Evolutionary conservation across 306 rosid genomes (phyloP), one percentile per base, ranked within the genome.

Genomic region (Pyrus bretschneideri): DNA sequence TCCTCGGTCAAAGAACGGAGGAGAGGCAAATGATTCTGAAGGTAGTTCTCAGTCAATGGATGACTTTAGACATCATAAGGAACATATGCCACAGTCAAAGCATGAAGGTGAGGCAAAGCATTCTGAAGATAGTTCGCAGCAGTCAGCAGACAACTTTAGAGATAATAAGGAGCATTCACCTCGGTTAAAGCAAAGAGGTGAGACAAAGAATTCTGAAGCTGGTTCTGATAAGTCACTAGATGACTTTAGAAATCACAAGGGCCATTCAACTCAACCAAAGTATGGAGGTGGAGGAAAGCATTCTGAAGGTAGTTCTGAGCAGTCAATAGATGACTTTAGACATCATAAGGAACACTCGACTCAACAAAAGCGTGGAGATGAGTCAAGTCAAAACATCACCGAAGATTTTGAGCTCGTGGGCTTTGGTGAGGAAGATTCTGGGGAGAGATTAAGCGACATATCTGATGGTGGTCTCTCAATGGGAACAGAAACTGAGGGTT

Each of bases 401-500:
- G 99, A 92, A 46, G 99, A 96, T 82, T 69, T 85, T 74, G 99
- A 92, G 44, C 98, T 96, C 71, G 75, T 93, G 71, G 84, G 96
- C 72, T 92, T 96, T 83, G 98, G 96, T 38, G 93, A 91, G 73
- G 99, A 82, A 59, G 98, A 96, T 87, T 86, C 99, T 10, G 97
- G 91, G 71, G 99, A 89, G 92, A 87, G 98, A 81, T 81, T 96
- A 80, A 96, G 99, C 67, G 99, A 96, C 82, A 96, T 96, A 84
- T 96, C 99, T 52, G 99, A 96, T 67, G 90, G 99, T n/a, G 99
- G 83, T 76, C 98, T 96, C 71, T 96, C 99, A 51, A 96, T 96
- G 99, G 99, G 99, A 79, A 91, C 99, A 23, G 99, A 96, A 93
- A 96, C 99, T 21, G 99, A 96, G 21, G 97, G 93, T 62, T 96